Percentiles rank a stretch among this genome's conserved stretches.
Conservation (phyloP, 441 rosid genomes). For the Theobroma grandiflorum region DNA sequence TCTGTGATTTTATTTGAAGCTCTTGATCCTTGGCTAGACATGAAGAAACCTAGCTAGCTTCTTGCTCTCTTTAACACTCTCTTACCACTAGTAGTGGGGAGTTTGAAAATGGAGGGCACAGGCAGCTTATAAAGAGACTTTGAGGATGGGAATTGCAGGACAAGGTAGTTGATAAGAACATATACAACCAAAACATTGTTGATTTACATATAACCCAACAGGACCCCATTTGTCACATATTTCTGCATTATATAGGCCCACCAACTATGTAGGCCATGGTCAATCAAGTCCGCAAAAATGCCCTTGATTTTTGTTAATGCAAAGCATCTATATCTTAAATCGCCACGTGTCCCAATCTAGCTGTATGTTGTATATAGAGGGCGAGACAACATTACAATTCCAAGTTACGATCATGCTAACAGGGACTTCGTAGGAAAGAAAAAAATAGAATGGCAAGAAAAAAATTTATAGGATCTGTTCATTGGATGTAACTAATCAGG, state of each 20-base stretch:
- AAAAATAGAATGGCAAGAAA: neutral
- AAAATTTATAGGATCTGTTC: neutral
- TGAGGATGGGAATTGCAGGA: neutral
- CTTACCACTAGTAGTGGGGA: constrained; percentile 19
- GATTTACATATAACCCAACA: constrained; percentile 14
- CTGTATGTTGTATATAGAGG: neutral
- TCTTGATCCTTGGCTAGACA: constrained; percentile 45
- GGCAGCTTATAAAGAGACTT: constrained; percentile 39
- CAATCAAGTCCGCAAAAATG: neutral
- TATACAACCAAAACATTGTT: neutral
- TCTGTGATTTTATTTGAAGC: constrained; percentile 34
- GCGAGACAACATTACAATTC: neutral
- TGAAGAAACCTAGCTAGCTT: constrained; percentile 16
- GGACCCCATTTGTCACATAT: constrained; percentile 37
- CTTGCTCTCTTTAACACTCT: neutral
- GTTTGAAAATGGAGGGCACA: constrained; percentile 21
- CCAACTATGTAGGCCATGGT: neutral
- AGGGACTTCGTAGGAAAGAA: neutral
- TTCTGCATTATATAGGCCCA: constrained; percentile 38
- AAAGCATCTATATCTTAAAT: neutral
- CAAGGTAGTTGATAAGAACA: constrained; percentile 24
- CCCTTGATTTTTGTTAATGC: neutral
- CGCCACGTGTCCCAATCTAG: constrained; percentile 8
- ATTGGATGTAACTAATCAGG: neutral
- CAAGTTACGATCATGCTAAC: neutral